Base-by-base conservation (phyloP, 345 rosid species). In the Camelina hispida region DNA sequence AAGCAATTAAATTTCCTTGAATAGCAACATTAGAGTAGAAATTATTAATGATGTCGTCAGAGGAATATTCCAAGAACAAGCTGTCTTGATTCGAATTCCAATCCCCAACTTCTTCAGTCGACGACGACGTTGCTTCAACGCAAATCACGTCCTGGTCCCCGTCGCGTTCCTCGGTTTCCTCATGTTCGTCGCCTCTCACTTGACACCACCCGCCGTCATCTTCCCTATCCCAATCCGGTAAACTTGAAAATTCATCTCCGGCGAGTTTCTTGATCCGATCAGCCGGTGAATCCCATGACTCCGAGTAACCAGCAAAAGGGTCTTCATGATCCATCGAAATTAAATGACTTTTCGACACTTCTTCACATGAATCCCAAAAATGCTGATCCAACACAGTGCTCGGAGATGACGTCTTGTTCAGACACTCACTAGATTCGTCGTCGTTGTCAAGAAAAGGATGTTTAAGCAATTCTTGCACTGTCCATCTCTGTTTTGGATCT, bases 361-460 rank as follows among this genome's bases (percentile, higher is more conserved):
- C 61, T 38, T 83, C 84, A 28, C 79, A 17, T 13, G 86, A 83
- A 73, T 85, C 87, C 97, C 98, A 93, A 17, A 88, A 83, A 38
- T 64, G 85, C 54, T 81, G 92, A 80, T 93, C 90, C 79, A 93
- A 53, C 22, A 91, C 97, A 56, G 84, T 81, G 62, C 76, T 81
- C 1, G 98, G 98, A 60, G 98, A 89, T 68, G 58, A 77, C 44
- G 73, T 28, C 3, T 42, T 18, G 15, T 70, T 67, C 32, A 46
- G 32, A 5, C 44, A 58, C 37, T 34, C 63, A 12, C 9, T 46
- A n/a, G 73, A 48, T 14, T 23, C 25, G 2, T 22, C 23, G 23
- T 64, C 34, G 52, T 76, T 12, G 23, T 17, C 70, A 46, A 91
- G 67, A 82, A 93, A 91, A 3, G 89, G 86, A 79, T 93, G 98